A percentile compares a stretch with the other conserved stretches of the same genome.
Conservation (phyloP, 768 basidiomycete species). For the Imleria badia region DNA sequence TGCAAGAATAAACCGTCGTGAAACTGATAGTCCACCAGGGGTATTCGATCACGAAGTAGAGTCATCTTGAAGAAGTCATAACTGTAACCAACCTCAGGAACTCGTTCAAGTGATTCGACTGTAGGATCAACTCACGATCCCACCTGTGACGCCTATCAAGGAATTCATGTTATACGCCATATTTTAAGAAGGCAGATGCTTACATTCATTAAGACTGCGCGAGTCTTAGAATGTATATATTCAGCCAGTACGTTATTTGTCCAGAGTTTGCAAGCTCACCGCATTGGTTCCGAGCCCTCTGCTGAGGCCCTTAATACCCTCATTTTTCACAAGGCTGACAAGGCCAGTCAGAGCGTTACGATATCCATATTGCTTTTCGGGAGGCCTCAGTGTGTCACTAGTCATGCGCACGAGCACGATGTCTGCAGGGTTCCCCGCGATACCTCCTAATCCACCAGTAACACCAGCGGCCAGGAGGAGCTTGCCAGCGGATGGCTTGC, state of each 20-base stretch:
- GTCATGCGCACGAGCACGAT: constrained; percentile 85
- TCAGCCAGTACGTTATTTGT: constrained; percentile 2
- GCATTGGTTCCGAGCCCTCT: constrained; percentile 80
- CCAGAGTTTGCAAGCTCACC: constrained; percentile 39
- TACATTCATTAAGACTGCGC: constrained; percentile 78
- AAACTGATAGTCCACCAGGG: constrained; percentile 58
- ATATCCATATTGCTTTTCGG: constrained; percentile 75
- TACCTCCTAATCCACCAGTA: constrained; percentile 78
- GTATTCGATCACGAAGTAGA: constrained; percentile 51
- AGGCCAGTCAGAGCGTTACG: constrained; percentile 76
- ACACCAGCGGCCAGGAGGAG: constrained; percentile 65
- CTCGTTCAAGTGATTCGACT: neutral
- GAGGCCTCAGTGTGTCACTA: constrained; percentile 74
- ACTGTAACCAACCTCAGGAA: constrained; percentile 35
- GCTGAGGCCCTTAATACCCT: constrained; percentile 66
- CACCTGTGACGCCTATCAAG: constrained; percentile 68
- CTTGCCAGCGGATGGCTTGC: constrained; percentile 51
- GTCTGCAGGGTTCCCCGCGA: constrained; percentile 82
- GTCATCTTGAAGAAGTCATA: constrained; percentile 75
- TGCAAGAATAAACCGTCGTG: constrained; percentile 68
- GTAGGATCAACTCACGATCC: constrained; percentile 61
- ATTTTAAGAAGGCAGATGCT: constrained; percentile 18
- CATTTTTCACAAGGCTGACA: constrained; percentile 59
- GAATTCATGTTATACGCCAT: constrained; percentile 1
- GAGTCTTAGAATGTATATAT: constrained; percentile 35